Conservation (phyloP, 2,329 filamentous ascomycete genomes). For the Dendryphion nanum region DNA sequence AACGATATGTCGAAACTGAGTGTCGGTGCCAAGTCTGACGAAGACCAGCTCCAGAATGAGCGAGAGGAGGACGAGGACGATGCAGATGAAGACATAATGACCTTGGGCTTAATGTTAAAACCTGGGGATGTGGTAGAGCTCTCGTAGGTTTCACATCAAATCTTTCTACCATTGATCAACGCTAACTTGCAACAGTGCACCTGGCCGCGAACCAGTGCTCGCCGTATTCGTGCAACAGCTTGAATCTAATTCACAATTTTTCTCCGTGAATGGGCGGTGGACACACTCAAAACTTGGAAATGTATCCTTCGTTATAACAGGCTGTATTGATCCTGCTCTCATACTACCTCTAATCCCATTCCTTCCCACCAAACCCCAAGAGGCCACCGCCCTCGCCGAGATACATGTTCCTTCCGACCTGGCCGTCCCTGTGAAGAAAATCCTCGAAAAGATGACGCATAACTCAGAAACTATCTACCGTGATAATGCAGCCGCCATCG, state of each 20-base stretch:
- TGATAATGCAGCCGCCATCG: constrained; percentile 45
- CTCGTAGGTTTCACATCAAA: constrained; percentile 15
- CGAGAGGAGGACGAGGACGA: constrained; percentile 22
- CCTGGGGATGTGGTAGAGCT: constrained; percentile 53
- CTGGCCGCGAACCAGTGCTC: constrained; percentile 42
- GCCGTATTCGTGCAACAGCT: constrained; percentile 50
- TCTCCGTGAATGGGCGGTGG: constrained; percentile 52
- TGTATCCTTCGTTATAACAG: constrained; percentile 51
- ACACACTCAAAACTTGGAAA: constrained; percentile 35
- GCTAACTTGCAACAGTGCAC: neutral
- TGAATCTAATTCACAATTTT: constrained; percentile 45
- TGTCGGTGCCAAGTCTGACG: constrained; percentile 21
- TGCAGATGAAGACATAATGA: constrained; percentile 30
- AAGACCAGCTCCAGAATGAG: constrained; percentile 11
- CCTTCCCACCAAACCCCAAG: constrained; percentile 46
- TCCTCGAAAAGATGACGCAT: constrained; percentile 44
- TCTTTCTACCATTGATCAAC: neutral
- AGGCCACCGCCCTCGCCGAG: constrained; percentile 33
- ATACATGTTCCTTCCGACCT: constrained; percentile 46
- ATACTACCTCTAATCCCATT: constrained; percentile 51
- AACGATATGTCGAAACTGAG: constrained; percentile 25
- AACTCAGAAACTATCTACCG: constrained; percentile 50
- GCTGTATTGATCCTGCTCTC: constrained; percentile 46
- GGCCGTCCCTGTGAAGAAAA: constrained; percentile 44
- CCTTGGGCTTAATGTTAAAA: constrained; percentile 38